Evolutionary conservation across 2,329 filamentous ascomycete genomes (phyloP).

Genomic region (Penicillium sclerotiorum): DNA sequence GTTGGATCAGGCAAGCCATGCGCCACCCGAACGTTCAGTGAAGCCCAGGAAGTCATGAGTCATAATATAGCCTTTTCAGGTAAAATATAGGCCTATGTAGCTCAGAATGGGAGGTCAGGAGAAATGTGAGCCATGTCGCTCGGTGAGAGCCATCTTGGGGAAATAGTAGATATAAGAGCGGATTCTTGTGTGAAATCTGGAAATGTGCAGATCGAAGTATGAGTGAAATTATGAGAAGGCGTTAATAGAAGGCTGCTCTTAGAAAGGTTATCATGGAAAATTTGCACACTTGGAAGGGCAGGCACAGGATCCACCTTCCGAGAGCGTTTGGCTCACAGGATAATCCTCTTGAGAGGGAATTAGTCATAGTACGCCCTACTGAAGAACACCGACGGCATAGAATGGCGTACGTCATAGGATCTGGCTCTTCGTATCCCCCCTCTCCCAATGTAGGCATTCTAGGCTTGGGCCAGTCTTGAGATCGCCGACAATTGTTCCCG

Average conservation of each 20-base stretch:
- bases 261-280: background rate
- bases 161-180: background rate
- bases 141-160: background rate
- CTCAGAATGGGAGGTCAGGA: background rate
- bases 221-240: background rate
- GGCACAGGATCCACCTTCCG: background rate
- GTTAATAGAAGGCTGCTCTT: background rate
- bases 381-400: conserved; percentile 7
- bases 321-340: conserved; percentile 1
- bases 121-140: background rate
- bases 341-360: conserved; percentile 16
- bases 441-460: conserved; percentile 10
- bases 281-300: background rate
- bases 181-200: background rate
- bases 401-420: conserved; percentile 8
- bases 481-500: no score
- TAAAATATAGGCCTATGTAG: conserved; percentile 2
- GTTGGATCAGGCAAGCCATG: conserved; percentile 3
- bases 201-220: background rate
- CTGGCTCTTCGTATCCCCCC: conserved; percentile 5
- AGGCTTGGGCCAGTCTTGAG: conserved; percentile 4
- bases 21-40: background rate
- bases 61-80: conserved; percentile 1
- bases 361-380: conserved; percentile 7
- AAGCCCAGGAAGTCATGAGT: conserved; percentile 4